Percentiles rank a stretch among this genome's conserved stretches.
Evolutionary conservation across 495 filamentous ascomycete genomes (phyloP).

Genomic region (Hypoxylon cercidicola): DNA sequence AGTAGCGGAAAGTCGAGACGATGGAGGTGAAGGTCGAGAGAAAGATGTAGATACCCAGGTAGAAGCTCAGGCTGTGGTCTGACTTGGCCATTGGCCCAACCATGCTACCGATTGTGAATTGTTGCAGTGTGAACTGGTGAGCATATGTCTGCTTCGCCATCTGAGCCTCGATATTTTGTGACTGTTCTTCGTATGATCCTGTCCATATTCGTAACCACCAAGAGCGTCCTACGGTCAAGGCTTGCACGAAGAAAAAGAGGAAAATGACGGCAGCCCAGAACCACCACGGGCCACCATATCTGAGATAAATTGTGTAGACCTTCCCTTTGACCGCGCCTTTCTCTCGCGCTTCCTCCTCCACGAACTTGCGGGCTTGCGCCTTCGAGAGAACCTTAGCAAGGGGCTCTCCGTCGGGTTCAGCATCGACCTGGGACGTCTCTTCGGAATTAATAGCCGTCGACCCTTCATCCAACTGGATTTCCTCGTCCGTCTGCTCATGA

Average conservation of each 20-base stretch:
- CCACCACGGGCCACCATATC: conserved; percentile 69
- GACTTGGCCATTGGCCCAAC: conserved; percentile 35
- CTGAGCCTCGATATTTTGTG: conserved; percentile 30
- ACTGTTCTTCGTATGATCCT: conserved; percentile 49
- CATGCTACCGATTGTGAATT: conserved; percentile 48
- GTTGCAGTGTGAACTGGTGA: conserved; percentile 51
- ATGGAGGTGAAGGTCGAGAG: conserved; percentile 68
- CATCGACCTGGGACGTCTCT: conserved; percentile 41
- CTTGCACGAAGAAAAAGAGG: conserved; percentile 62
- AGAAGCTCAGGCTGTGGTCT: conserved; percentile 61
- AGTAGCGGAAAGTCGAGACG: conserved; percentile 66
- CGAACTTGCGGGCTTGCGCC: conserved; percentile 67
- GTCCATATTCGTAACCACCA: conserved; percentile 83
- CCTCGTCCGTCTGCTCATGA: conserved; percentile 59
- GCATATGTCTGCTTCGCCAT: conserved; percentile 45
- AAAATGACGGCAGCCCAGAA: conserved; percentile 69
- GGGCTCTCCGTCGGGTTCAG: conserved; percentile 46
- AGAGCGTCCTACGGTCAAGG: conserved; percentile 57
- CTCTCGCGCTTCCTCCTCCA: conserved; percentile 77
- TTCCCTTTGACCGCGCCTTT: conserved; percentile 68
- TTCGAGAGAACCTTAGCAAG: conserved; percentile 58
- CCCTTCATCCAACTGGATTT: conserved; percentile 58
- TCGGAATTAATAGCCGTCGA: conserved; percentile 60
- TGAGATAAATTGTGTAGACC: conserved; percentile 73
- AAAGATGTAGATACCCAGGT: conserved; percentile 73